Evolutionary conservation across 495 filamentous ascomycete species (phyloP).

Genomic region (Ramalina intermedia): DNA sequence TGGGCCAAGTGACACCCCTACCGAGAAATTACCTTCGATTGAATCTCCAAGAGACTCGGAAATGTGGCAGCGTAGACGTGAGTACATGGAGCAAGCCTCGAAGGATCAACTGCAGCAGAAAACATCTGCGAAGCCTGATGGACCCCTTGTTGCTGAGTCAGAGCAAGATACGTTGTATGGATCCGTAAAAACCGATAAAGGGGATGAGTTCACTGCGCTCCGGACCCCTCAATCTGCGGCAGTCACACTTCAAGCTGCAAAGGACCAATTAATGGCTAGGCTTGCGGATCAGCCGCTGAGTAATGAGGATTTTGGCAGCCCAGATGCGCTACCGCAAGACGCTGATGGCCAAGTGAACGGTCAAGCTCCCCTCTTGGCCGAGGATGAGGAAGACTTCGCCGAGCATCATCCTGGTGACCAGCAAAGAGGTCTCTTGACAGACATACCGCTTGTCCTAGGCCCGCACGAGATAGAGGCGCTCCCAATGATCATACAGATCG

Average conservation of each 20-base stretch:
- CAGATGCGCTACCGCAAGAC: slow-evolving; percentile 29
- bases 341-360: slow-evolving; percentile 40
- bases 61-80: too few relatives aligned
- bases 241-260: slow-evolving; percentile 38
- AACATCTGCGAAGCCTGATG: neutral
- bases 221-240: slow-evolving; percentile 41
- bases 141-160: neutral
- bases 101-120: neutral
- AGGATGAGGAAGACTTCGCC: slow-evolving; percentile 69
- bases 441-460: slow-evolving; percentile 85
- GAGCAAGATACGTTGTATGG: slow-evolving; percentile 1
- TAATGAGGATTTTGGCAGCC: slow-evolving; percentile 28
- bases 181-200: slow-evolving; percentile 7
- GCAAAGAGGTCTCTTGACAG: slow-evolving; percentile 74
- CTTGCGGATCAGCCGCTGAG: slow-evolving; percentile 36
- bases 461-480: slow-evolving; percentile 87
- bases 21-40: too few relatives aligned
- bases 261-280: slow-evolving; percentile 44
- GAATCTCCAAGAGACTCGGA: too few relatives aligned
- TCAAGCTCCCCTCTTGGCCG: slow-evolving; percentile 38
- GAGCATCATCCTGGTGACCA: slow-evolving; percentile 56
- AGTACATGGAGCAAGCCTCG: neutral
- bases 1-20: too few relatives aligned
- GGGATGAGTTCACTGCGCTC: slow-evolving; percentile 35
- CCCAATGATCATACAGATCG: slow-evolving; percentile 87